Percentiles rank a stretch among this genome's conserved stretches.
Evolutionary conservation across 352 stramenopile genomes (phyloP).

Genomic region (Chrysophaeum taylorii): DNA sequence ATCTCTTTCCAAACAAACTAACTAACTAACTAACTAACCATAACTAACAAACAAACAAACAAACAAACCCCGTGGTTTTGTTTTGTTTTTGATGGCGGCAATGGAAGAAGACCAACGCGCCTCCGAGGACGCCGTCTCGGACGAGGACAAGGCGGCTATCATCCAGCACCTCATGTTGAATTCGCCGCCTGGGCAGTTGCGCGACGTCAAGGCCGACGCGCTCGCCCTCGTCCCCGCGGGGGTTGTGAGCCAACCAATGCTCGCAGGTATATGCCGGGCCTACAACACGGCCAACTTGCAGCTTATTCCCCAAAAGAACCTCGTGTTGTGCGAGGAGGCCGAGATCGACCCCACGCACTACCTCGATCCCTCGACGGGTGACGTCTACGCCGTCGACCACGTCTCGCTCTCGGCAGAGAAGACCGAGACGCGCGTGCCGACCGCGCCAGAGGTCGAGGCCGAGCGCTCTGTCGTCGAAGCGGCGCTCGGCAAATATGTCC

Average conservation of each 20-base stretch:
- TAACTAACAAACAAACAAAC: no score
- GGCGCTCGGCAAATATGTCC: slow-evolving; percentile 56
- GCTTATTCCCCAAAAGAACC: not conserved
- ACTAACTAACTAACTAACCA: no score
- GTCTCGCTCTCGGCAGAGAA: no score
- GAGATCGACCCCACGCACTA: slow-evolving; percentile 65
- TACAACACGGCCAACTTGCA: slow-evolving; percentile 60
- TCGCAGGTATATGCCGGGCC: slow-evolving; percentile 54
- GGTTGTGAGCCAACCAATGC: slow-evolving; percentile 55
- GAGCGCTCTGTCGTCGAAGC: slow-evolving; percentile 46
- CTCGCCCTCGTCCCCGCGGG: slow-evolving; percentile 61
- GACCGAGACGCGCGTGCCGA: no score
- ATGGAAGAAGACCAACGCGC: slow-evolving; percentile 3
- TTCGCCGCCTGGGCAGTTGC: slow-evolving; percentile 64
- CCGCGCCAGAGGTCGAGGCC: no score
- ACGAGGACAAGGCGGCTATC: slow-evolving; percentile 73
- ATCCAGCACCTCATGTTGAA: slow-evolving; percentile 71
- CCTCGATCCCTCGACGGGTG: slow-evolving; percentile 58
- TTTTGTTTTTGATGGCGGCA: no score
- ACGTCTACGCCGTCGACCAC: no score
- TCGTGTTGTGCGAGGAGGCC: not conserved
- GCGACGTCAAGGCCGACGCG: slow-evolving; percentile 62
- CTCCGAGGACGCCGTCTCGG: slow-evolving; percentile 40
- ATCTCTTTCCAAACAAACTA: no score
- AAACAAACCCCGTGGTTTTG: no score